These are phyloP conservation scores for Peniophora sp. DNA, from an alignment of 1,284 basidiomycete species.

Conservation along the genomic window DNA sequence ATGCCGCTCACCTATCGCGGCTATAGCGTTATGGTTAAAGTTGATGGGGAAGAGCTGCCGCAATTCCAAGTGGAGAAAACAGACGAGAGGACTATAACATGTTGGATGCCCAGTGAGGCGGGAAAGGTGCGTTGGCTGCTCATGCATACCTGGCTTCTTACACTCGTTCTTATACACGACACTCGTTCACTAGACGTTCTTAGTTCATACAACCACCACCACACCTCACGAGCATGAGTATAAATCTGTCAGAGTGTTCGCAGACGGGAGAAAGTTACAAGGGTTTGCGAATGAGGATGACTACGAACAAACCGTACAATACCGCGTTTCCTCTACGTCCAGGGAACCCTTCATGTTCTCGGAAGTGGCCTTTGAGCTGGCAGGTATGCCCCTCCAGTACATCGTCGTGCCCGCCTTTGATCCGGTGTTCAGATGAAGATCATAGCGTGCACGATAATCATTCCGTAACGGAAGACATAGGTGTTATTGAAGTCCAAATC, in stretches of 20 bases:
- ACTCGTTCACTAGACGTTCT: neutral
- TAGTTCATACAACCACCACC: neutral
- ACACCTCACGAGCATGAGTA: neutral
- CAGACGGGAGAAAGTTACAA: neutral
- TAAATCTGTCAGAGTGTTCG: neutral
- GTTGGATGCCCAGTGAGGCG: conserved; percentile 9
- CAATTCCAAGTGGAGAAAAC: conserved; percentile 5
- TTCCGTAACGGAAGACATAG: neutral
- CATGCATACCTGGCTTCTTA: neutral
- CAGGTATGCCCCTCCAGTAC: neutral
- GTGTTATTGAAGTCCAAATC: neutral
- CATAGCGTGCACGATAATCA: neutral
- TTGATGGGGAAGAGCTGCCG: conserved; percentile 5
- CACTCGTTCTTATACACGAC: no score
- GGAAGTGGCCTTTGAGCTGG: neutral
- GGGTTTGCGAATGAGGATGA: neutral
- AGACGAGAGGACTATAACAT: conserved; percentile 6
- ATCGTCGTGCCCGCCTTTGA: no score
- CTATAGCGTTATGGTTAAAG: conserved; percentile 4
- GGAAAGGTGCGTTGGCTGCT: conserved; percentile 7
- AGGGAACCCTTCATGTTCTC: neutral
- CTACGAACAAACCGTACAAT: neutral
- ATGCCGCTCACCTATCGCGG: conserved; percentile 3
- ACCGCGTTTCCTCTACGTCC: neutral
- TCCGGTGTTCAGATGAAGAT: neutral